These are phyloP conservation scores for Sanguinoderma infundibulare DNA, from an alignment of 1,284 basidiomycete genomes.

Conservation along the genomic window DNA sequence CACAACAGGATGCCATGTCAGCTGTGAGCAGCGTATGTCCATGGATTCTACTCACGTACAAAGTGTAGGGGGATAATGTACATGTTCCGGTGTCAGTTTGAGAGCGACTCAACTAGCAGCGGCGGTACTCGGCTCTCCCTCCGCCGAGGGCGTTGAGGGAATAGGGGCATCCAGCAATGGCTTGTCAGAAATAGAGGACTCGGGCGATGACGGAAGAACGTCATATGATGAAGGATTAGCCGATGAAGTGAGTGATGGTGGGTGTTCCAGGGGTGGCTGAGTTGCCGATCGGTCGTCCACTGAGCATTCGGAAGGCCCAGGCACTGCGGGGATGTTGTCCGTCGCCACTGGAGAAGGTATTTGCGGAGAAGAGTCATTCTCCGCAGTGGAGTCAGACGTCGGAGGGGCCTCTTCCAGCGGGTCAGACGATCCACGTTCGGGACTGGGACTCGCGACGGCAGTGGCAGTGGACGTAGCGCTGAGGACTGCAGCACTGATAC, in stretches of 20 bases:
- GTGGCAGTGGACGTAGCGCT: conserved; percentile 49
- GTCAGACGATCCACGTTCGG: conserved; percentile 1
- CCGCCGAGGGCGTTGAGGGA: conserved; percentile 9
- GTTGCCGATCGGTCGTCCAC: conserved; percentile 1
- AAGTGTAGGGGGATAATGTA: conserved; percentile 14
- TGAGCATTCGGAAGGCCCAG: neutral
- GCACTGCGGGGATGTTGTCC: neutral
- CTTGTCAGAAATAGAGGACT: conserved; percentile 40
- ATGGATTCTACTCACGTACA: conserved; percentile 6
- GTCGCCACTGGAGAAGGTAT: conserved; percentile 3
- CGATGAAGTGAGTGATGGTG: conserved; percentile 35
- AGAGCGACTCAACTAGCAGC: conserved; percentile 4
- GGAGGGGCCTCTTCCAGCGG: neutral
- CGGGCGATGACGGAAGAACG: conserved; percentile 41
- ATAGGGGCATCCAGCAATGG: conserved; percentile 33
- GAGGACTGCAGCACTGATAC: conserved; percentile 43
- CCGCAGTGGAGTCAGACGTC: neutral
- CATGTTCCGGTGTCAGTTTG: conserved; percentile 1
- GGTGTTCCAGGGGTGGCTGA: conserved; percentile 12
- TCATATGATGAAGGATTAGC: conserved; percentile 38
- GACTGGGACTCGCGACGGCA: conserved; percentile 33
- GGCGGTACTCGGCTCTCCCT: conserved; percentile 13
- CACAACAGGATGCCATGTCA: neutral
- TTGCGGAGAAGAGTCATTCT: conserved; percentile 2
- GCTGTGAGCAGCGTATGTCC: no score